A percentile compares a stretch with the other conserved stretches of the same genome.
Evolutionary conservation across 345 rosid genomes (phyloP).

Genomic region (Theobroma cacao): DNA sequence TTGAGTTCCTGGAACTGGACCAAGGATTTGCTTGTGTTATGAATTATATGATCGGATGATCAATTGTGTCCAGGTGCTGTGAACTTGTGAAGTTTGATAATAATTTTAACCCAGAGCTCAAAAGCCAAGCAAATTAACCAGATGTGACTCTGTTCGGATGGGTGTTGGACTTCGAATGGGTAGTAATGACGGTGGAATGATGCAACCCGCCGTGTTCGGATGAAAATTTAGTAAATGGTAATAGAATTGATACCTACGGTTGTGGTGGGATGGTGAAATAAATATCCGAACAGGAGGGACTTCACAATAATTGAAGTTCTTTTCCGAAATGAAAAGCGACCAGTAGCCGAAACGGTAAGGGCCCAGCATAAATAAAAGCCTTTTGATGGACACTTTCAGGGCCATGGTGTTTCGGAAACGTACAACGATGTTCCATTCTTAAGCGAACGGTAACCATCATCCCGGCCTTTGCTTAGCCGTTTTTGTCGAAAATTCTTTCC

Average conservation of each 20-base stretch:
- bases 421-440: no score
- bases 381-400: no score
- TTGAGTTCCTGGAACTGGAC: background rate
- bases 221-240: background rate
- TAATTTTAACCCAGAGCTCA: background rate
- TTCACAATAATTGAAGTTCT: no score
- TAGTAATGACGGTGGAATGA: background rate
- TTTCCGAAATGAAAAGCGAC: no score
- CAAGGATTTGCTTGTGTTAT: background rate
- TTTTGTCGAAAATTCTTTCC: no score
- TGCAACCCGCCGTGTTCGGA: background rate
- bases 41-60: background rate
- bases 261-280: background rate
- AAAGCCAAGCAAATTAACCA: background rate
- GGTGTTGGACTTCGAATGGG: background rate
- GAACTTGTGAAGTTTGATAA: background rate
- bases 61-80: background rate
- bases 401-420: no score
- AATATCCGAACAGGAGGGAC: background rate
- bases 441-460: no score
- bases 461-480: no score
- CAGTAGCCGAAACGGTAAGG: no score
- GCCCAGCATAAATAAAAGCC: no score
- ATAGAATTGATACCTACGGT: background rate
- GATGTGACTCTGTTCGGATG: background rate